A percentile compares a stretch with the other conserved stretches of the same genome.
phyloP scores from a whole-genome alignment of 2,329 filamentous ascomycete species.

The Achaetomium macrosporum region DNA sequence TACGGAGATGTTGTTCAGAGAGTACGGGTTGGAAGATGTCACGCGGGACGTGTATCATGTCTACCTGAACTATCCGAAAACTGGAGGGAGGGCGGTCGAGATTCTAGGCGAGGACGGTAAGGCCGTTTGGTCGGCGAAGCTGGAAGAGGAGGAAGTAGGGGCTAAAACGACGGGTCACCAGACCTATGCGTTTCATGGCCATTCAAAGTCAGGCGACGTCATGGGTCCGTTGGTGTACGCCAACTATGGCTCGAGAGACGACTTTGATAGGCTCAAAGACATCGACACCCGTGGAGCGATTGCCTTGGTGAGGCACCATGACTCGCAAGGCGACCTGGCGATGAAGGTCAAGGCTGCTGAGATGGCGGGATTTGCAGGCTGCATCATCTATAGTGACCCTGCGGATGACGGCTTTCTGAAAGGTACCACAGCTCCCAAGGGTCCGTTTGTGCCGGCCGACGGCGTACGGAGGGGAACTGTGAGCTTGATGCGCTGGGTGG shows the following conservation, averaged over 20 bases:
- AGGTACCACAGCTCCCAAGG: conserved; percentile 68
- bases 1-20: conserved; percentile 69
- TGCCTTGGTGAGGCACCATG: conserved; percentile 75
- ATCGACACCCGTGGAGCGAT: conserved; percentile 74
- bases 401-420: conserved; percentile 72
- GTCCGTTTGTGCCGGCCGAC: conserved; percentile 73
- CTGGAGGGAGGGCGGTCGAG: conserved; percentile 71
- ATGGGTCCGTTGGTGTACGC: conserved; percentile 84
- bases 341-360: conserved; percentile 90
- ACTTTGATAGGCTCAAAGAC: conserved; percentile 69
- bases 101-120: conserved; percentile 64
- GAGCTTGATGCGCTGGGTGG: conserved; percentile 71
- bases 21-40: conserved; percentile 68
- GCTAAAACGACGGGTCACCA: conserved; percentile 58
- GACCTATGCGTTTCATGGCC: conserved; percentile 78
- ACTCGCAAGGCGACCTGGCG: conserved; percentile 63
- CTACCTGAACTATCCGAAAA: conserved; percentile 85
- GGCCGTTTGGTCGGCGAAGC: conserved; percentile 66
- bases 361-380: conserved; percentile 76
- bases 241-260: conserved; percentile 81
- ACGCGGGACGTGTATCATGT: conserved; percentile 74
- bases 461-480: conserved; percentile 80
- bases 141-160: conserved; percentile 76
- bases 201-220: conserved; percentile 81
- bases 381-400: conserved; percentile 89